Evolutionary conservation across 2,329 filamentous ascomycete genomes (phyloP).

Genomic region (Hyphodiscus sp.): DNA sequence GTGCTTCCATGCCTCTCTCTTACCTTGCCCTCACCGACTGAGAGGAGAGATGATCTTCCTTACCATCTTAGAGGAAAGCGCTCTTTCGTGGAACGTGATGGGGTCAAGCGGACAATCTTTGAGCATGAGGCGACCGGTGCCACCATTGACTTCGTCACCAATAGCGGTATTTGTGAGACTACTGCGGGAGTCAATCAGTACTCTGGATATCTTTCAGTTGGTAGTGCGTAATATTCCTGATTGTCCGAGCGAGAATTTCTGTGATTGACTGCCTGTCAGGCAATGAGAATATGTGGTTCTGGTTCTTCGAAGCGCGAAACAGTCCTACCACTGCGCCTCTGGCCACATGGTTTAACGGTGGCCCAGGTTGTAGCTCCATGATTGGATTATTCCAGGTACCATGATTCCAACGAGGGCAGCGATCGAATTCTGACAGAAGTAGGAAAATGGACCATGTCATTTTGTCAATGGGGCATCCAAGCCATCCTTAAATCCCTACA

Average conservation of each 20-base stretch:
- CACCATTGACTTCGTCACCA: conserved; percentile 41
- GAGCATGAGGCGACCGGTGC: conserved; percentile 41
- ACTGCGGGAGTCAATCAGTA: conserved; percentile 44
- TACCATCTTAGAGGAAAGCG: conserved; percentile 24
- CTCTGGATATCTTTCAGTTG: conserved; percentile 44
- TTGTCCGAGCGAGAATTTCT: neutral
- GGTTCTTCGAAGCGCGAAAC: conserved; percentile 55
- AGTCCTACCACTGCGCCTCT: conserved; percentile 39
- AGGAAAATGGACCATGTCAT: conserved; percentile 38
- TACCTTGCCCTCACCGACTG: conserved; percentile 11
- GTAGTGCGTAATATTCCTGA: conserved; percentile 18
- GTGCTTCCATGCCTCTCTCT: conserved; percentile 8
- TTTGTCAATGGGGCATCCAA: conserved; percentile 35
- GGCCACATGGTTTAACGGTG: conserved; percentile 40
- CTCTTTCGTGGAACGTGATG: conserved; percentile 30
- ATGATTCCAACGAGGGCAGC: neutral
- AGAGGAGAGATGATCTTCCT: conserved; percentile 2
- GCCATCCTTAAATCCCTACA: conserved; percentile 36
- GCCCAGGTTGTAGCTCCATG: conserved; percentile 46
- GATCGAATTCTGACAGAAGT: neutral
- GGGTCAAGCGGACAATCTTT: conserved; percentile 39
- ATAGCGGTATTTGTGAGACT: conserved; percentile 46
- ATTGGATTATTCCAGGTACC: conserved; percentile 52
- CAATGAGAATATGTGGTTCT: conserved; percentile 25
- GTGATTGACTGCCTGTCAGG: conserved; percentile 6